Base-by-base conservation (phyloP, 805 yeast genomes). In the Scheffersomyces spartinae region DNA sequence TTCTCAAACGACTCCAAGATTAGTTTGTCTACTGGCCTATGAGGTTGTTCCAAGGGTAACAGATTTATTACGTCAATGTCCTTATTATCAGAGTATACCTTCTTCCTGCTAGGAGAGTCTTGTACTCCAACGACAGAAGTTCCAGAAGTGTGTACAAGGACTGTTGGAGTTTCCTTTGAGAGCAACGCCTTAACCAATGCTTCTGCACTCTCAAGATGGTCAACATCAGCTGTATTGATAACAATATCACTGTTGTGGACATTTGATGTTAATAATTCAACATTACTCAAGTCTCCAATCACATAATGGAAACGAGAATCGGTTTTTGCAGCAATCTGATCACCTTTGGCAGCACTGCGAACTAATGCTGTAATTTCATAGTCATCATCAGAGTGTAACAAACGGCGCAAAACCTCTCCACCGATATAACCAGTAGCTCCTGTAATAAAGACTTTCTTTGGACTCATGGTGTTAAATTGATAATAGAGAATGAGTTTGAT, bases 391-490 rank as follows among this genome's bases (percentile, higher is more conserved):
- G 21, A 24, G 25, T 26, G 17, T n/a, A 48, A 28, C 7, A 51
- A 25, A 26, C 42, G 37, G 33, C 40, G 33, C 8, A 50, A 30
- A 6, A 45, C 39, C 26, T 45, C 39, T 6, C 52, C 53, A 4
- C 54, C 56, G 20, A 49, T 45, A 31, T 39, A 49, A n/a, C 55
- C 55, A 4, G 54, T 49, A n/a, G 54, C 54, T n/a, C 58, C 56
- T 7, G 49, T 38, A 14, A 46, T 16, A 21, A 44, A 44, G 20
- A 41, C 47, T 13, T 29, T 34, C 15, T 26, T 32, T 7, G 35
- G 9, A 9, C 18, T 17, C 9, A 17, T 17, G n/a, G n/a, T n/a
- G n/a, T n/a, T n/a, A n/a, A n/a, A n/a, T n/a, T n/a, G n/a, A n/a
- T n/a, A n/a, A n/a, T n/a, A n/a, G n/a, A n/a, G n/a, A n/a, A n/a